Evolutionary conservation across 345 rosid genomes (phyloP).

Genomic region (Rubroshorea leprosula): DNA sequence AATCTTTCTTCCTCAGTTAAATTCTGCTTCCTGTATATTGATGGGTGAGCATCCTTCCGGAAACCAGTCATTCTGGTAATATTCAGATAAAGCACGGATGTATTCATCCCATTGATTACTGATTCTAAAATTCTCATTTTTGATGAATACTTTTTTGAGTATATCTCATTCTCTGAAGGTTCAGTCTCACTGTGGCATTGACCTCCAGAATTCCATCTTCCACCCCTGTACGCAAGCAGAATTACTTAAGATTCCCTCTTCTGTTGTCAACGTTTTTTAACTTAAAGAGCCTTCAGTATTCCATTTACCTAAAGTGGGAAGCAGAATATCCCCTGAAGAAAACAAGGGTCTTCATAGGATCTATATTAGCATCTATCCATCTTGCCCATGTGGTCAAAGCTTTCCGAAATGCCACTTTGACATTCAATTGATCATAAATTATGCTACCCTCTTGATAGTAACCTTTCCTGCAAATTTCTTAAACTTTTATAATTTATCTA

Average conservation of each 20-base stretch:
- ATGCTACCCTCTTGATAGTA: constrained; percentile 44
- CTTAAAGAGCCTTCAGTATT: neutral
- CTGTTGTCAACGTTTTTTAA: neutral
- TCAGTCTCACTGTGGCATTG: constrained; percentile 31
- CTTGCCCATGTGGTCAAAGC: constrained; percentile 42
- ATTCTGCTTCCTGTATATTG: constrained; percentile 32
- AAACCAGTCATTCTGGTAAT: constrained; percentile 36
- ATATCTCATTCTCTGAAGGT: constrained; percentile 23
- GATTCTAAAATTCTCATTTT: constrained; percentile 35
- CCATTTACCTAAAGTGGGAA: constrained; percentile 35
- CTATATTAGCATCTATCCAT: constrained; percentile 38
- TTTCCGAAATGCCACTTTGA: constrained; percentile 31
- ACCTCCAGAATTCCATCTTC: constrained; percentile 48
- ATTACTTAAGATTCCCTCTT: neutral
- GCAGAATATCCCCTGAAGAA: constrained; percentile 40
- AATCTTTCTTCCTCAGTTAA: constrained; percentile 23
- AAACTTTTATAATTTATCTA: neutral
- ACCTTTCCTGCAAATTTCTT: constrained; percentile 25
- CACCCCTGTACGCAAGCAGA: constrained; percentile 27
- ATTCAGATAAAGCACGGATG: constrained; percentile 32
- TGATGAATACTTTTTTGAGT: constrained; percentile 23
- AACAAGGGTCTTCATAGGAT: constrained; percentile 32
- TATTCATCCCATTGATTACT: constrained; percentile 29
- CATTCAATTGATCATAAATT: constrained; percentile 26
- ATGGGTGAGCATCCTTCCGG: constrained; percentile 43